phyloP scores from a whole-genome alignment of 179 eudicot genomes.

The Beta lomatogona region DNA sequence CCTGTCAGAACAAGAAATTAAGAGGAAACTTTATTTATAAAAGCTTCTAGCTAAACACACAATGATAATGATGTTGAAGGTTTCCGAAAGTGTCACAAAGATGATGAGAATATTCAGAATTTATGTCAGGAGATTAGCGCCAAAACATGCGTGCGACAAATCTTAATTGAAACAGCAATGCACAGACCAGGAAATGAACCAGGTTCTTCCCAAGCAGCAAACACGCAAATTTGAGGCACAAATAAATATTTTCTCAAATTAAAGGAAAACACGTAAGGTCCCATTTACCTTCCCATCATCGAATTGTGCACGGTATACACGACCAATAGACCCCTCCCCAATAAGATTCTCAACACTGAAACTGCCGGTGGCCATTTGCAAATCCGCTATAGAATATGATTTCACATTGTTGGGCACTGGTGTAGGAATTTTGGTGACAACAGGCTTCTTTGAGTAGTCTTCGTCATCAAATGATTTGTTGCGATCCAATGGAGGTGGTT shows the following conservation, averaged over 20 bases:
- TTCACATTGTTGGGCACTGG: conserved; percentile 58
- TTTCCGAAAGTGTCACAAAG: neutral
- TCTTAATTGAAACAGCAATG: too few species aligned
- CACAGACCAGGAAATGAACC: too few species aligned
- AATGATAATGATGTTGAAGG: neutral
- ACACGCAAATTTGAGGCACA: neutral
- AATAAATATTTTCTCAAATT: too few species aligned
- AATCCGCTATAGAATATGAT: conserved; percentile 84
- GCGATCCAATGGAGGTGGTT: conserved; percentile 80
- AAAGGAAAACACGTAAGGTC: neutral
- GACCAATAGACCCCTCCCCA: conserved; percentile 92
- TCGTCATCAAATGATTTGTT: conserved; percentile 84
- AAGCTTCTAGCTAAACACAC: conserved; percentile 4
- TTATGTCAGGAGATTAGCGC: neutral
- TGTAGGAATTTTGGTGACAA: conserved; percentile 56
- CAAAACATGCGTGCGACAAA: too few species aligned
- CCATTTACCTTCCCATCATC: conserved; percentile 75
- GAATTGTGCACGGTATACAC: conserved; percentile 86
- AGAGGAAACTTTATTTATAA: conserved; percentile 1
- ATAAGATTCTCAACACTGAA: conserved; percentile 75
- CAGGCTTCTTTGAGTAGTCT: conserved; percentile 47
- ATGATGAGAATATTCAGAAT: neutral
- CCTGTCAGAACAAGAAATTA: conserved; percentile 44
- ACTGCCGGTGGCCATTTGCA: conserved; percentile 92
- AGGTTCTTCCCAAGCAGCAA: neutral